A percentile compares a stretch with the other conserved stretches of the same genome.
Evolutionary conservation across 1,284 basidiomycete species (phyloP).

Genomic region (Boletus semigastroideus): DNA sequence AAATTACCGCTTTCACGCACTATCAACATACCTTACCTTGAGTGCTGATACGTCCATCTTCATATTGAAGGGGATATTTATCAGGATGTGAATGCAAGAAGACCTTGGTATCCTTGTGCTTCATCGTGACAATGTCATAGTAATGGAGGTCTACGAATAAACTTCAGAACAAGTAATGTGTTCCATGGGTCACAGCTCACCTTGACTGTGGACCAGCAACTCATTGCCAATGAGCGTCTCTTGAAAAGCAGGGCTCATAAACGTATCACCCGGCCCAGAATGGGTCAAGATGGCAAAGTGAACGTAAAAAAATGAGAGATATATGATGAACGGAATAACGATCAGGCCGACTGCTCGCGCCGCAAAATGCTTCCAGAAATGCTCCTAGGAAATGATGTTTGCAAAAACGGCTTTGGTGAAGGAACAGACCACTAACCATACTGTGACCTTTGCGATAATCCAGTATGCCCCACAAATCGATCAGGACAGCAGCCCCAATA

Average conservation of each 20-base stretch:
- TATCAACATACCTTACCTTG: constrained; percentile 58
- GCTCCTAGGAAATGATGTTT: constrained; percentile 54
- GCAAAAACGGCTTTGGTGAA: background rate
- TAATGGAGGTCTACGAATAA: constrained; percentile 81
- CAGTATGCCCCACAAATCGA: constrained; percentile 94
- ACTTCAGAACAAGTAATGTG: constrained; percentile 6
- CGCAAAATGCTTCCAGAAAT: constrained; percentile 87
- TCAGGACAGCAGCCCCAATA: constrained; percentile 87
- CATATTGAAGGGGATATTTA: constrained; percentile 90
- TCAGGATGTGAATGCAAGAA: constrained; percentile 94
- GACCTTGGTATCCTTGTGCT: constrained; percentile 91
- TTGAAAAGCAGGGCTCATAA: constrained; percentile 99
- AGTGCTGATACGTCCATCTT: constrained; percentile 93
- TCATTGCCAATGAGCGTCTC: constrained; percentile 94
- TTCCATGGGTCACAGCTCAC: constrained; percentile 41
- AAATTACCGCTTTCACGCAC: background rate
- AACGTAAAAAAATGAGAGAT: constrained; percentile 95
- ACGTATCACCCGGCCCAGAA: constrained; percentile 91
- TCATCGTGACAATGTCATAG: constrained; percentile 84
- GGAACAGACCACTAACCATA: constrained; percentile 60
- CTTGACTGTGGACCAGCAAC: constrained; percentile 86
- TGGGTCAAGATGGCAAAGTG: constrained; percentile 91
- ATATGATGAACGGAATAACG: constrained; percentile 83
- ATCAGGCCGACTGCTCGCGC: constrained; percentile 90
- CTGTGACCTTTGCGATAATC: constrained; percentile 82